Evolutionary conservation across 805 yeast species (phyloP), one percentile per base, ranked within the genome.

Genomic region (Ogataea wickerhamii): DNA sequence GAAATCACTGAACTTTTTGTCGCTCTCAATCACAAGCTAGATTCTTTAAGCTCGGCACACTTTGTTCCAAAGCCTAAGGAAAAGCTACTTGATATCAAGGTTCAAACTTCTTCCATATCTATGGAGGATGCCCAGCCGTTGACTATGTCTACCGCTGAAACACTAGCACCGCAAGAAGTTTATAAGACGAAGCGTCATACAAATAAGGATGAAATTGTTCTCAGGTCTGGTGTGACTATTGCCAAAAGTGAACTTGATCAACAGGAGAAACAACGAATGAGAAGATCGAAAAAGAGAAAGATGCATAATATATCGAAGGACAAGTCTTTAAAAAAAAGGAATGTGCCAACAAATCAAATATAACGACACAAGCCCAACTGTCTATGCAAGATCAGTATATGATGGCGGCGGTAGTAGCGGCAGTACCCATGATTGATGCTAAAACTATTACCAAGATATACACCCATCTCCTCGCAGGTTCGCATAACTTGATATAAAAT

Each of bases 61-160:
- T 93, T 83, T 67, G 75, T 88, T 44, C 98, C 98, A 36, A 86
- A 83, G 61, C 95, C 96, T 13, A 78, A 85, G 26, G 81, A 85
- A 59, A 83, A 86, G 51, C 66, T 81, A 17, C 66, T 91, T 45
- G 88, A 85, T 41, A 80, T 93, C 55, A 87, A 83, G 58, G 87
- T 88, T 26, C 83, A 89, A 40, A 72, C 85, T 0, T 81, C 95
- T 4, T 74, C 95, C 2, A 82, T 93, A 34, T 56, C 82, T 2
- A 86, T 91, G 95, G 98, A 91, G 64, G 98, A 93, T 56, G 93
- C 96, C 1, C 97, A 88, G 65, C 98, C 98, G 34, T 70, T 87
- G 41, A 80, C 88, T 25, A 71, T 85, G 66, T 77, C 93, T 2
- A 67, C 75, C 23, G 86, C 81, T 17, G 68, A 81, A 11, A 76